These are phyloP conservation scores for Rhizopogon vinicolor DNA, from an alignment of 768 basidiomycete species.

Conservation along the genomic window DNA sequence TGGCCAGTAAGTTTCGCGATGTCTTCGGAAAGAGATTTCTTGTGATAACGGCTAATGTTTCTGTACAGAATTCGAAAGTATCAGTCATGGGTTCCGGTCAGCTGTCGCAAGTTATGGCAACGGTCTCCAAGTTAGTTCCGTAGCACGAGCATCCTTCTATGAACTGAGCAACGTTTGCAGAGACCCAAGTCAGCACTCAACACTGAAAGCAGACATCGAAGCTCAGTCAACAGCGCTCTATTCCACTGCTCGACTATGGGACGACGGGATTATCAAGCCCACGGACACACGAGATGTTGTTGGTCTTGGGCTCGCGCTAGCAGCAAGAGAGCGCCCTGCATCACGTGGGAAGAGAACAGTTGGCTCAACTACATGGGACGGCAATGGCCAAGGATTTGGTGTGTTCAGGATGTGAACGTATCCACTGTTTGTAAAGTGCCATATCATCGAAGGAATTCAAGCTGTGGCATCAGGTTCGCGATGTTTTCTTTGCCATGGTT, in stretches of 20 bases:
- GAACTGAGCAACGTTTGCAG: constrained; percentile 30
- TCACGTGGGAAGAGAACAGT: constrained; percentile 3
- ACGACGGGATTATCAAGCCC: constrained; percentile 88
- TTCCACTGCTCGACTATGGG: constrained; percentile 91
- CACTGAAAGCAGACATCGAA: constrained; percentile 80
- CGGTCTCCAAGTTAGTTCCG: constrained; percentile 68
- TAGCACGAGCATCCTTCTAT: neutral
- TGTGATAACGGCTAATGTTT: neutral
- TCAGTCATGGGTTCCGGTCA: constrained; percentile 96
- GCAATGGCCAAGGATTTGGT: constrained; percentile 69
- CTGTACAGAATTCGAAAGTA: constrained; percentile 75
- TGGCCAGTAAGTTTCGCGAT: constrained; percentile 70
- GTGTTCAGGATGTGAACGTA: constrained; percentile 79
- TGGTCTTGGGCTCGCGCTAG: constrained; percentile 83
- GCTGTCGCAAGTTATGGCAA: constrained; percentile 88
- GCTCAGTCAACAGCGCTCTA: constrained; percentile 83
- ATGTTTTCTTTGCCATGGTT: neutral
- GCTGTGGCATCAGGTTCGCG: neutral
- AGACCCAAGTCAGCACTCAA: constrained; percentile 73
- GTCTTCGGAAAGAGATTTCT: neutral
- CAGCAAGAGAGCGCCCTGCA: constrained; percentile 40
- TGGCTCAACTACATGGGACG: constrained; percentile 62
- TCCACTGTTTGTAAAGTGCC: neutral
- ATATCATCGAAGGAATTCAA: neutral
- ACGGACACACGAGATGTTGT: constrained; percentile 85